Evolutionary conservation across 192 early-diverging fungal genomes (phyloP).

Genomic region (Phlyctochytrium planicorne): DNA sequence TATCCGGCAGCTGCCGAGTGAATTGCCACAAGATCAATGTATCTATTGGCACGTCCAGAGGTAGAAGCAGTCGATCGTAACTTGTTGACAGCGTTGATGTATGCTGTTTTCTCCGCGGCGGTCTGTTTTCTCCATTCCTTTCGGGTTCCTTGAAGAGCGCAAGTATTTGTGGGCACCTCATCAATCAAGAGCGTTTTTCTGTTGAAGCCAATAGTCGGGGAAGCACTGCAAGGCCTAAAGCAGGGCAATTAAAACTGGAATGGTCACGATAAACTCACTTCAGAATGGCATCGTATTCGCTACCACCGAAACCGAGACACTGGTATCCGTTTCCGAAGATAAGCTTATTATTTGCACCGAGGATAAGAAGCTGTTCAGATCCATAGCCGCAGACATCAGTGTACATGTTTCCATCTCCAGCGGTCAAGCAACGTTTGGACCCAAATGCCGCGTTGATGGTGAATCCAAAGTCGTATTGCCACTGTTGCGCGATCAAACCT

Average conservation of each 20-base stretch:
- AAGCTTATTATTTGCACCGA: neutral
- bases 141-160: neutral
- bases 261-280: neutral
- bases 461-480: neutral
- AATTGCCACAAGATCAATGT: conserved; percentile 25
- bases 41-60: conserved; percentile 19
- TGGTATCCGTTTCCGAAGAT: neutral
- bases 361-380: neutral
- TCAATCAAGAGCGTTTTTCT: neutral
- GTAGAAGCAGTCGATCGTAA: conserved; percentile 15
- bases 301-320: neutral
- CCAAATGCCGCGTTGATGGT: neutral
- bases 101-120: neutral
- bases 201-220: neutral
- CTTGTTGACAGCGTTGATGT: conserved; percentile 12
- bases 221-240: neutral
- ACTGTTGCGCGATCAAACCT: no score
- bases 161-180: neutral
- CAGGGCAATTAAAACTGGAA: neutral
- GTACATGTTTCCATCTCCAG: neutral
- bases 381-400: neutral
- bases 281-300: neutral
- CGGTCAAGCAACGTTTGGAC: neutral
- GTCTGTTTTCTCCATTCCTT: neutral
- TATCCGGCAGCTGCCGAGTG: conserved; percentile 17